phyloP scores from a whole-genome alignment of 345 rosid genomes.

The Populus pruinosa region DNA sequence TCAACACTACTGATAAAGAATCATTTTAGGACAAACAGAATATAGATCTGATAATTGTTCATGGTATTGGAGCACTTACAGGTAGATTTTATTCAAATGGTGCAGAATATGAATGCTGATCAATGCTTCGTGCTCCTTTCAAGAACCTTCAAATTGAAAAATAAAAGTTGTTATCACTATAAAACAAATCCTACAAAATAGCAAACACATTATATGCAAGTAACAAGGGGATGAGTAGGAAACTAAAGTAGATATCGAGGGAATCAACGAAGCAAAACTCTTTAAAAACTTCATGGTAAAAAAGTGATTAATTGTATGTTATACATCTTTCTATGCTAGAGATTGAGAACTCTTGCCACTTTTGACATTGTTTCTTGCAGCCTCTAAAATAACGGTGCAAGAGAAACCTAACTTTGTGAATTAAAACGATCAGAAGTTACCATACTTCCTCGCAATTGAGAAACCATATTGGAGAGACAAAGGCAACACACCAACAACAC shows the following conservation, averaged over 20 bases:
- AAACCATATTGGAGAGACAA: slow-evolving; percentile 91
- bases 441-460: slow-evolving; percentile 81
- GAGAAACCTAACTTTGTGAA: background rate
- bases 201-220: background rate
- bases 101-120: slow-evolving; percentile 69
- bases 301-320: background rate
- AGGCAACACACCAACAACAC: slow-evolving; percentile 97
- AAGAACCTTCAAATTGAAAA: slow-evolving; percentile 56
- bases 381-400: background rate
- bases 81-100: slow-evolving; percentile 80
- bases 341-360: background rate
- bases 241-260: background rate
- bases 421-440: slow-evolving; percentile 22
- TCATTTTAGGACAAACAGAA: background rate
- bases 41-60: background rate
- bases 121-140: slow-evolving; percentile 85
- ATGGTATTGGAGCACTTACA: slow-evolving; percentile 42
- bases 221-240: background rate
- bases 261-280: background rate
- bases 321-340: background rate
- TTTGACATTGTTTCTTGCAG: background rate
- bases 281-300: background rate
- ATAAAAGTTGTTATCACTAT: slow-evolving; percentile 4
- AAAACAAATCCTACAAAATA: slow-evolving; percentile 3
- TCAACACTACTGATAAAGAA: background rate